These are phyloP conservation scores for Stagonosporopsis vannaccii DNA, from an alignment of 2,329 filamentous ascomycete species.

Conservation along the genomic window DNA sequence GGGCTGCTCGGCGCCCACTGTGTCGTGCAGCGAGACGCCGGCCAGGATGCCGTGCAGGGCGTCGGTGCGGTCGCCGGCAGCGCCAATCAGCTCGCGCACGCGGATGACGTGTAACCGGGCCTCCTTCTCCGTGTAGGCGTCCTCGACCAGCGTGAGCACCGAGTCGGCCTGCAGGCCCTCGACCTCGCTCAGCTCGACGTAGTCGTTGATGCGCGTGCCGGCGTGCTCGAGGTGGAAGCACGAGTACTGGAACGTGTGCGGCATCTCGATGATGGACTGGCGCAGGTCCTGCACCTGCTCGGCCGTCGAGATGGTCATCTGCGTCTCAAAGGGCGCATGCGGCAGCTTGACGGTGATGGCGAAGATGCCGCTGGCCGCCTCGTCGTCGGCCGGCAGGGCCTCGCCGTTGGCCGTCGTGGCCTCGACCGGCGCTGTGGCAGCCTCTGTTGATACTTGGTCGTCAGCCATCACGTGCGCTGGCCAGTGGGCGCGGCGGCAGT, in stretches of 20 bases:
- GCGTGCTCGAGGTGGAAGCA: constrained; percentile 98
- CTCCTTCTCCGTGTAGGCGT: constrained; percentile 98
- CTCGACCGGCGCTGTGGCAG: constrained; percentile 33
- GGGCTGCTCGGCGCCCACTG: constrained; percentile 61
- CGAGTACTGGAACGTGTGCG: constrained; percentile 93
- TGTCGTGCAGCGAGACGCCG: constrained; percentile 86
- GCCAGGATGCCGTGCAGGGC: constrained; percentile 84
- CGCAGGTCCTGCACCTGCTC: constrained; percentile 98
- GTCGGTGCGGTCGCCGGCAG: constrained; percentile 87
- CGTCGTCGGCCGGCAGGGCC: constrained; percentile 34
- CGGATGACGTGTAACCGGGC: constrained; percentile 92
- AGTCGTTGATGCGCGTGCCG: constrained; percentile 91
- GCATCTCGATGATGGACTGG: constrained; percentile 93
- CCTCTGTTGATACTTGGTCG: constrained; percentile 29
- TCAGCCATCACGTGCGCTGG: constrained; percentile 31
- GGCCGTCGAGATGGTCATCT: constrained; percentile 88
- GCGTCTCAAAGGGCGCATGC: constrained; percentile 77
- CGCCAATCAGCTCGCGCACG: constrained; percentile 90
- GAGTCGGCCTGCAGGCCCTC: constrained; percentile 78
- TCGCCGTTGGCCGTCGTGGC: constrained; percentile 32
- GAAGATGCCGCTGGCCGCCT: constrained; percentile 58
- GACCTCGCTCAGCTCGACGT: constrained; percentile 89
- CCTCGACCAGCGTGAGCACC: constrained; percentile 83
- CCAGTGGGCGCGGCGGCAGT: not conserved
- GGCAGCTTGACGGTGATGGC: constrained; percentile 83